Percentiles rank a stretch among this genome's conserved stretches.
Evolutionary conservation across 306 rosid genomes (phyloP).

Genomic region (Quercus engelmannii): DNA sequence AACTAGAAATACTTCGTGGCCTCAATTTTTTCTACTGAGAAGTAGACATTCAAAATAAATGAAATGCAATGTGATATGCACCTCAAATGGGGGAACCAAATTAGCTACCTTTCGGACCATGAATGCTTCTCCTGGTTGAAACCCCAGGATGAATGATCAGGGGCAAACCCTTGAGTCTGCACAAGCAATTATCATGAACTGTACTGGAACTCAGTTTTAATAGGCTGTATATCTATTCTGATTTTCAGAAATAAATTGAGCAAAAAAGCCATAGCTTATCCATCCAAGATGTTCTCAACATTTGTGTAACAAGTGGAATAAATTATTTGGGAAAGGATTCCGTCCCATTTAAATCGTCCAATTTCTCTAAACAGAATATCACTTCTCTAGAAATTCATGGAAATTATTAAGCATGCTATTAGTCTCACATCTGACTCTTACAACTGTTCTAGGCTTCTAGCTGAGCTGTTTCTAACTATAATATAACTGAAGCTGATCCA

Average conservation of each 20-base stretch:
- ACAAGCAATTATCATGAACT: constrained; percentile 96
- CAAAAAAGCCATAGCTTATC: constrained; percentile 17
- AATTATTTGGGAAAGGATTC: not conserved
- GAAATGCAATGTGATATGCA: constrained; percentile 23
- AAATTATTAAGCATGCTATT: too few species aligned
- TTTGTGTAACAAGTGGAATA: not conserved
- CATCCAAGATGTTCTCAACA: not conserved
- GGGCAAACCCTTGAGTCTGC: constrained; percentile 99
- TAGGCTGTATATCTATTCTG: not conserved
- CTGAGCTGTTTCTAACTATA: too few species aligned
- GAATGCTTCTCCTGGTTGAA: constrained; percentile 96
- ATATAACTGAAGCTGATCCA: too few species aligned
- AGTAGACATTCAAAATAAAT: constrained; percentile 5
- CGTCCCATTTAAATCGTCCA: too few species aligned
- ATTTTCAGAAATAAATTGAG: constrained; percentile 10
- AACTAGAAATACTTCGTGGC: not conserved
- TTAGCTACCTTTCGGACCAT: constrained; percentile 79
- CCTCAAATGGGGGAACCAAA: constrained; percentile 87
- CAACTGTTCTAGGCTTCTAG: too few species aligned
- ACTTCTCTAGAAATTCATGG: too few species aligned
- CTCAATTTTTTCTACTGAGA: not conserved
- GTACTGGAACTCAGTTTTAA: constrained; percentile 47
- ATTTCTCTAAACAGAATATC: too few species aligned
- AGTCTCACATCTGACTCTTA: too few species aligned
- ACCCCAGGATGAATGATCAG: constrained; percentile 62